Base-by-base conservation (phyloP, 148 eudicot species). In the Spergularia bocconei region DNA sequence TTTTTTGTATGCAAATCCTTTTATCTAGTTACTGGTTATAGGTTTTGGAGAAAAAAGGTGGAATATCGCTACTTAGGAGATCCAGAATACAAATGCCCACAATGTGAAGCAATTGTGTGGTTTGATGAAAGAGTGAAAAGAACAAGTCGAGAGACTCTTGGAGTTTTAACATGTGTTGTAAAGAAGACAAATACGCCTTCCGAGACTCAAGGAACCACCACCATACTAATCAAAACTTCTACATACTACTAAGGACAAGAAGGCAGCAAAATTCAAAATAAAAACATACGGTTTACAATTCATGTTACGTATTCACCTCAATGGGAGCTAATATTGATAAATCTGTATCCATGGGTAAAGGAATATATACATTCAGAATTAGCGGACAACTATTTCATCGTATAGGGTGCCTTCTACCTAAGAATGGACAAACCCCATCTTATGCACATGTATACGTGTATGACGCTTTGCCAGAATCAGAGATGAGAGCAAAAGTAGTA, bases 261-360 rank as follows among this genome's bases (percentile, higher is more conserved):
- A 1, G 2, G 19, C 67, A 38, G 12, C 13, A 16, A 36, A 71
- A 3, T 77, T 77, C 19, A 33, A 58, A 14, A 63, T 64, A 1
- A 4, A 48, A 10, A 81, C 71, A 0, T 15, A 73, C n/a, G 13
- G 33, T 73, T 3, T 81, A 81, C 17, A 81, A 81, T 59, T 63
- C 64, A 7, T 77, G 77, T 10, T 81, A 72, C 4, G 65, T 74
- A 6, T 77, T 81, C 47, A 81, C 80, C 0, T 81, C 80, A 3
- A 56, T 77, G 67, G 80, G 80, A 21, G 80, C 72, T 6, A 15
- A 39, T 9, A 25, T 77, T 4, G 80, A 77, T 3, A 23, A 25
- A 1, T 7, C 63, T 1, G 14, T 71, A 6, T 72, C 67, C 23
- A 11, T 23, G 2, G 62, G 69, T 5, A 7, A 13, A 0, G 84